phyloP scores from a whole-genome alignment of 106 monocot genomes.

The Dendrobium officinale region DNA sequence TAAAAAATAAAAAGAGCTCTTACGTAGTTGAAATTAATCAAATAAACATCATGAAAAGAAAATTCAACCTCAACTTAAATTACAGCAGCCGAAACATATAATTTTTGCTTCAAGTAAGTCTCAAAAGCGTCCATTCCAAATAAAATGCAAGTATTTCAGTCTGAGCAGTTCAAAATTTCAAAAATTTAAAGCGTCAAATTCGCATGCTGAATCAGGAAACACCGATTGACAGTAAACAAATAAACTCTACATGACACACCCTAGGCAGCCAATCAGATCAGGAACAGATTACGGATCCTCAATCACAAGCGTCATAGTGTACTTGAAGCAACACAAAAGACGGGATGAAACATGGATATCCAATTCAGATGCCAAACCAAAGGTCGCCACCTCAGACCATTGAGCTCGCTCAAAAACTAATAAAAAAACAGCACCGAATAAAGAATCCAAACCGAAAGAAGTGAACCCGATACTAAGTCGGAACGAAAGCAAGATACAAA shows the following conservation, averaged over 20 bases:
- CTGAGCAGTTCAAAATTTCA: neutral
- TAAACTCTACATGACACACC: neutral
- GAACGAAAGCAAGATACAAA: neutral
- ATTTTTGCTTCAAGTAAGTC: neutral
- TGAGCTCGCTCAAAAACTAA: neutral
- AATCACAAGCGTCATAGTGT: neutral
- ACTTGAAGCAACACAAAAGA: neutral
- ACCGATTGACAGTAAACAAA: neutral
- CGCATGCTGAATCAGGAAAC: neutral
- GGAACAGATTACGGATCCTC: neutral
- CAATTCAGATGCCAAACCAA: neutral
- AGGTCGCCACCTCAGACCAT: neutral
- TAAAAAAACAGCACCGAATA: neutral
- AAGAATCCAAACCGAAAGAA: slow-evolving; percentile 3
- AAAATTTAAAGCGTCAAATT: neutral
- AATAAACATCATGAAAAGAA: neutral
- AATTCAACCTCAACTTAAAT: neutral
- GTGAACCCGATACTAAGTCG: neutral
- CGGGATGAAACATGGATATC: neutral
- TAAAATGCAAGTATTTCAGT: neutral
- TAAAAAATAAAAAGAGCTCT: neutral
- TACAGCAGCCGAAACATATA: neutral
- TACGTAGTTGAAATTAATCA: neutral
- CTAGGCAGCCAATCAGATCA: neutral
- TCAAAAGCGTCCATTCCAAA: neutral